Evolutionary conservation across 352 stramenopile genomes (phyloP).

Genomic region (Phytophthora citrophthora): DNA sequence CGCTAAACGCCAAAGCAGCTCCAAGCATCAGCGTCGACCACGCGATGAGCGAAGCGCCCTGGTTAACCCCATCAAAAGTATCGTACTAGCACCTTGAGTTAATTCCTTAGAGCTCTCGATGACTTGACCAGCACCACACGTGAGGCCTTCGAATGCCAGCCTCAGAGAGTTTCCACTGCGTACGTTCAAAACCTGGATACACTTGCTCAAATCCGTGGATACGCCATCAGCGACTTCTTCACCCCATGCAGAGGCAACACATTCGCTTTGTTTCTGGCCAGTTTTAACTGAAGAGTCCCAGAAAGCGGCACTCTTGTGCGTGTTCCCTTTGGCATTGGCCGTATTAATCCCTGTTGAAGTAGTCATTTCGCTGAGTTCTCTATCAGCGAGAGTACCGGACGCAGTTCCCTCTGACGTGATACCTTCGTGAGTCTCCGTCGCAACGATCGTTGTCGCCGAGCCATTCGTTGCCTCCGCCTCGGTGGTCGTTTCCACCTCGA

Average conservation of each 20-base stretch:
- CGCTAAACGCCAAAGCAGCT: slow-evolving; percentile 13
- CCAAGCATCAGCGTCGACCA: slow-evolving; percentile 33
- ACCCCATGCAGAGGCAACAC: slow-evolving; percentile 27
- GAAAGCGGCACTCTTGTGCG: not conserved
- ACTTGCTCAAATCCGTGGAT: not conserved
- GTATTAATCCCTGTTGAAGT: not conserved
- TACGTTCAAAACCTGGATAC: not conserved
- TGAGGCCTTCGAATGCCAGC: slow-evolving; percentile 33
- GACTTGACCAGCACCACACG: slow-evolving; percentile 6
- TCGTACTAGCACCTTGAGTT: slow-evolving; percentile 22
- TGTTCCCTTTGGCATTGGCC: not conserved
- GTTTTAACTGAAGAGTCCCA: slow-evolving; percentile 1
- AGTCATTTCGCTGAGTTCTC: not conserved
- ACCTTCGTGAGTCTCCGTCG: not conserved
- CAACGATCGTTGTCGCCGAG: not conserved
- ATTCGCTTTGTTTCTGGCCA: not conserved
- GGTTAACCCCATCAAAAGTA: slow-evolving; percentile 34
- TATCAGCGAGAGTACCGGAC: not conserved
- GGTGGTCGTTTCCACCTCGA: not conserved
- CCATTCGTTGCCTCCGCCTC: not conserved
- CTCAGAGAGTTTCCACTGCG: slow-evolving; percentile 9
- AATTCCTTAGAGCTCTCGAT: not conserved
- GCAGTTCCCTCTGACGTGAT: not conserved
- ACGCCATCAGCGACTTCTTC: slow-evolving; percentile 9
- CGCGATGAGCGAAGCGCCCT: slow-evolving; percentile 28